Conservation (phyloP, 352 stramenopile genomes). For the Phytopythium ostracodes region DNA sequence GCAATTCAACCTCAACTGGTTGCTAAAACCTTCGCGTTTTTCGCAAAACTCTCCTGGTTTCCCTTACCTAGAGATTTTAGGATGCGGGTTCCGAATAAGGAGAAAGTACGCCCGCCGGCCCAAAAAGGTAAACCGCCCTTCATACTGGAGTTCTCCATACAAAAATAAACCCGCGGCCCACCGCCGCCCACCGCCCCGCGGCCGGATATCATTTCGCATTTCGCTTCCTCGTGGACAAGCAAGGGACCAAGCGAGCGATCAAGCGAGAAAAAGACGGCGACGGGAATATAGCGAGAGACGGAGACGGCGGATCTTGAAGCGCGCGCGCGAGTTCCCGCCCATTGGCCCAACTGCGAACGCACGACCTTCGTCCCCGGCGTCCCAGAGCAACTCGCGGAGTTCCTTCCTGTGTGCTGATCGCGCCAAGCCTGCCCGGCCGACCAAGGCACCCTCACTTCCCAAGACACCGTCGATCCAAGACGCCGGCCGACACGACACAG, state of each 20-base stretch:
- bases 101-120: neutral
- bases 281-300: constrained; percentile 6
- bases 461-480: neutral
- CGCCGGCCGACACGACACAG: neutral
- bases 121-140: neutral
- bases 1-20: neutral
- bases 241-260: neutral
- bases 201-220: constrained; percentile 4
- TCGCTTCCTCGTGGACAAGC: constrained; percentile 7
- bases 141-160: neutral
- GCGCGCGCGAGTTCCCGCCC: neutral
- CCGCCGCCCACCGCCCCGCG: neutral
- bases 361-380: neutral
- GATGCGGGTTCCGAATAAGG: neutral
- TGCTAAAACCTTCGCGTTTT: constrained; percentile 1
- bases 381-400: neutral
- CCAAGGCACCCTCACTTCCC: neutral
- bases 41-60: neutral
- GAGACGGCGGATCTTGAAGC: neutral
- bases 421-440: neutral
- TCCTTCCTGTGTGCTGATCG: neutral
- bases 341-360: constrained; percentile 3
- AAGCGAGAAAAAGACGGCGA: neutral
- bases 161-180: neutral
- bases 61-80: neutral